Conservation (phyloP, 2,329 filamentous ascomycete genomes). For the Fusarium concolor region DNA sequence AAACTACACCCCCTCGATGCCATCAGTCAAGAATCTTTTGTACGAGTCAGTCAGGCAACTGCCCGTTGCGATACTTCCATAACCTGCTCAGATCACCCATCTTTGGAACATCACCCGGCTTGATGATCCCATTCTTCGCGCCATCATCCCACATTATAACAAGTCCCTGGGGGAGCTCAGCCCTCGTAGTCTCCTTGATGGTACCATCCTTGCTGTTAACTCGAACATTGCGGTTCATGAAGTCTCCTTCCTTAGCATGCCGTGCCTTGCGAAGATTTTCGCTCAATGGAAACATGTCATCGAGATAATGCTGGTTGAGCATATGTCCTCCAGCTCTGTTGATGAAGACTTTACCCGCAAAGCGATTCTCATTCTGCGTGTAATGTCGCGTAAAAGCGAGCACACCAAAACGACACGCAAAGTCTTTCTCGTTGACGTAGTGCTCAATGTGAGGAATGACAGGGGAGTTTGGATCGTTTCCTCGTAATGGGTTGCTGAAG, state of each 20-base stretch:
- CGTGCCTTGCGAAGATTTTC: neutral
- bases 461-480: neutral
- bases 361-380: slow-evolving; percentile 26
- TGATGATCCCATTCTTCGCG: neutral
- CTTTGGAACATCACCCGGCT: neutral
- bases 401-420: slow-evolving; percentile 23
- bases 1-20: neutral
- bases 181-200: slow-evolving; percentile 5
- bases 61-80: slow-evolving; percentile 20
- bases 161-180: neutral
- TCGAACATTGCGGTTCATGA: slow-evolving; percentile 14
- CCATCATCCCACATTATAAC: neutral
- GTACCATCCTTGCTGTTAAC: slow-evolving; percentile 5
- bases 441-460: slow-evolving; percentile 29
- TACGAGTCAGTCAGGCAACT: neutral
- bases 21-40: neutral
- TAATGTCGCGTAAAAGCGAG: slow-evolving; percentile 10
- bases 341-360: slow-evolving; percentile 29
- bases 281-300: slow-evolving; percentile 23
- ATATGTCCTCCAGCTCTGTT: slow-evolving; percentile 27
- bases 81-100: slow-evolving; percentile 22
- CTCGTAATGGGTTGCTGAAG: slow-evolving; percentile 29
- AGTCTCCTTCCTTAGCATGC: neutral
- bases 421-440: slow-evolving; percentile 26
- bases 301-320: slow-evolving; percentile 37